Evolutionary conservation across 176 grass and related monocot genomes (phyloP).

Genomic region (Neostapfia colusana): DNA sequence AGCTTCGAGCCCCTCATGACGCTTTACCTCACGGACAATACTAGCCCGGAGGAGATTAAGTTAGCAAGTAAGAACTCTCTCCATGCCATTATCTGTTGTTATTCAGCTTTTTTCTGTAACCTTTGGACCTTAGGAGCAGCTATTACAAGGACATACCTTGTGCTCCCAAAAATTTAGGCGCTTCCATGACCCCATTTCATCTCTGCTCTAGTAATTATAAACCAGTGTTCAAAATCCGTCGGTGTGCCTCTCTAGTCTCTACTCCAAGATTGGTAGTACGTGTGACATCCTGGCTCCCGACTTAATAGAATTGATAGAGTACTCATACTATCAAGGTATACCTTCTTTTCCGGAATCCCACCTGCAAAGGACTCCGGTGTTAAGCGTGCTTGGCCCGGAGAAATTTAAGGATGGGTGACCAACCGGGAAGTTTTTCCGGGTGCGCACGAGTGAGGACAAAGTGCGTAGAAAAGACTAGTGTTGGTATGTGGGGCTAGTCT

Average conservation of each 20-base stretch:
- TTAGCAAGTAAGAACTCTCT: slow-evolving; percentile 52
- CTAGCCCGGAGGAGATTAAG: slow-evolving; percentile 74
- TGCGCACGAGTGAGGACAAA: no score
- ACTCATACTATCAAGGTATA: no score
- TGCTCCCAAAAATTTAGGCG: background rate
- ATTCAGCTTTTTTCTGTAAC: background rate
- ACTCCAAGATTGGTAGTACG: background rate
- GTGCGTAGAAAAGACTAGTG: no score
- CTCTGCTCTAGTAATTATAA: background rate
- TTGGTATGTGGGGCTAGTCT: no score
- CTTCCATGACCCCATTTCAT: background rate
- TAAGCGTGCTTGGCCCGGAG: no score
- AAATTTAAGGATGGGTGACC: no score
- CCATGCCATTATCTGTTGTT: background rate
- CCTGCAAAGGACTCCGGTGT: no score
- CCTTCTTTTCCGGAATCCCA: no score
- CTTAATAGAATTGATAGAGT: no score
- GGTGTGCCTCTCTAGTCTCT: background rate
- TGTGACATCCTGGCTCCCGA: no score
- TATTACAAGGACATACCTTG: background rate
- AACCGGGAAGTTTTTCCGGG: no score
- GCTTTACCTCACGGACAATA: slow-evolving; percentile 87
- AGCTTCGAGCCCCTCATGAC: slow-evolving; percentile 81
- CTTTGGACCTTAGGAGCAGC: background rate
- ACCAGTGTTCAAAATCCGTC: background rate